Percentiles rank a stretch among this genome's conserved stretches.
Evolutionary conservation across 768 basidiomycete species (phyloP).

Genomic region (Kondoa malvinella): DNA sequence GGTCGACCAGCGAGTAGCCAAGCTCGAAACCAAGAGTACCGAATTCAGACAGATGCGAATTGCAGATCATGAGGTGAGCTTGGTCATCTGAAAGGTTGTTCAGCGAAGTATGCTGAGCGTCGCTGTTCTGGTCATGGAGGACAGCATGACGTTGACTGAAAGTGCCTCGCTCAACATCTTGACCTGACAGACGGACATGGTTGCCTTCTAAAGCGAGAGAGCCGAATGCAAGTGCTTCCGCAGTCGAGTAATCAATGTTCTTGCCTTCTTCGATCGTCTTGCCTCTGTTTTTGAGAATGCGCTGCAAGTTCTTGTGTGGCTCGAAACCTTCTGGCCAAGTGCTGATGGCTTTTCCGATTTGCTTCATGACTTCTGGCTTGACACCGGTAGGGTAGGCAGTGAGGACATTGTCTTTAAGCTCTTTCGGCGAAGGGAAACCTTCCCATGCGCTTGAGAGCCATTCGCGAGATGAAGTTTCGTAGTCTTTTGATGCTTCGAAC

Average conservation of each 20-base stretch:
- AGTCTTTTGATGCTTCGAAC: conserved; percentile 81
- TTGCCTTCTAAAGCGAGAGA: conserved; percentile 79
- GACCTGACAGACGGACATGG: conserved; percentile 87
- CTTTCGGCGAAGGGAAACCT: conserved; percentile 92
- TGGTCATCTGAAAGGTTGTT: conserved; percentile 75
- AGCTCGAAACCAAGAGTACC: conserved; percentile 93
- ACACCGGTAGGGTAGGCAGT: conserved; percentile 79
- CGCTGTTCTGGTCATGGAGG: conserved; percentile 85
- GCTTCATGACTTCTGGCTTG: conserved; percentile 55
- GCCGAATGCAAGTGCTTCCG: conserved; percentile 92
- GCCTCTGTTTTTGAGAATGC: conserved; percentile 72
- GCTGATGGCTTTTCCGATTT: conserved; percentile 73
- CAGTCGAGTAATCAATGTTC: conserved; percentile 95
- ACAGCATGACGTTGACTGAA: conserved; percentile 98
- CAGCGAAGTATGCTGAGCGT: conserved; percentile 73
- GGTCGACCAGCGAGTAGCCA: conserved; percentile 94
- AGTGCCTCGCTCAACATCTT: conserved; percentile 96
- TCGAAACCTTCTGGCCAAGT: conserved; percentile 67
- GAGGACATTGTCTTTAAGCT: conserved; percentile 77
- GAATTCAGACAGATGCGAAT: conserved; percentile 90
- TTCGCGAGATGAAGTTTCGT: conserved; percentile 82
- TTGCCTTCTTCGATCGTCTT: conserved; percentile 78
- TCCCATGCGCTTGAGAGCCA: conserved; percentile 98
- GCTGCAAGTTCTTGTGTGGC: conserved; percentile 79
- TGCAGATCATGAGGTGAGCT: conserved; percentile 85